A percentile compares a stretch with the other conserved stretches of the same genome.
phyloP scores from a whole-genome alignment of 1,284 basidiomycete species.

The Moesziomyces sp. region DNA sequence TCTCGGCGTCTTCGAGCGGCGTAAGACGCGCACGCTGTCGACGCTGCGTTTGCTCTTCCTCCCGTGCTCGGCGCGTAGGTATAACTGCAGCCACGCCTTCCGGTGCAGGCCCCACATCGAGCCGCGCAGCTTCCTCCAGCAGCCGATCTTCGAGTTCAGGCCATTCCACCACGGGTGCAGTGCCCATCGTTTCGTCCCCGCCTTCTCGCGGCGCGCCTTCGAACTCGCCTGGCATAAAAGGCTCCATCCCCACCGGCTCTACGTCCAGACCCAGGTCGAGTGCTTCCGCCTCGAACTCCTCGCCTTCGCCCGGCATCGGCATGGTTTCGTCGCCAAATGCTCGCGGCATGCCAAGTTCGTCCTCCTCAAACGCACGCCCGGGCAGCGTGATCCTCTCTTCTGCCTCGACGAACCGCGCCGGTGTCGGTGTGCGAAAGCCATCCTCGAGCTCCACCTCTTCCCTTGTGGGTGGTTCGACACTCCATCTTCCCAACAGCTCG shows the following conservation, averaged over 20 bases:
- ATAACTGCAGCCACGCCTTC: conserved; percentile 26
- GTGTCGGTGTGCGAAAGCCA: conserved; percentile 28
- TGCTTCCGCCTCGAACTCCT: conserved; percentile 32
- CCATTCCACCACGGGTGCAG: conserved; percentile 25
- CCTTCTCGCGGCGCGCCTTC: conserved; percentile 10
- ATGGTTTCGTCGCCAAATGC: conserved; percentile 25
- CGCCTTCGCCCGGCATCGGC: conserved; percentile 5
- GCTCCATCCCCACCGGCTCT: conserved; percentile 10
- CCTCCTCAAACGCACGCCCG: conserved; percentile 29
- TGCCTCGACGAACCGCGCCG: conserved; percentile 24
- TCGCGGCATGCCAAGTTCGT: conserved; percentile 30
- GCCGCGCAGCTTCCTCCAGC: conserved; percentile 29
- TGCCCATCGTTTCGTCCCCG: conserved; percentile 16
- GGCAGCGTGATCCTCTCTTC: conserved; percentile 40
- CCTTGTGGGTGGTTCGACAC: conserved; percentile 12
- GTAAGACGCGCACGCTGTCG: not conserved
- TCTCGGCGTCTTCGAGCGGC: conserved; percentile 18
- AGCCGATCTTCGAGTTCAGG: conserved; percentile 38
- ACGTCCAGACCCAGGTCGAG: conserved; percentile 39
- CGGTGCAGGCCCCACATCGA: conserved; percentile 18
- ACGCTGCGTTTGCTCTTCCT: conserved; percentile 14
- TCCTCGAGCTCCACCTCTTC: conserved; percentile 8
- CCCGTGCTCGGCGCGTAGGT: conserved; percentile 20
- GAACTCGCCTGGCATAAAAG: conserved; percentile 6
- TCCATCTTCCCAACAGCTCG: conserved; percentile 12